These are phyloP conservation scores for Alternaria triticimaculans DNA, from an alignment of 2,329 filamentous ascomycete species.

Conservation along the genomic window DNA sequence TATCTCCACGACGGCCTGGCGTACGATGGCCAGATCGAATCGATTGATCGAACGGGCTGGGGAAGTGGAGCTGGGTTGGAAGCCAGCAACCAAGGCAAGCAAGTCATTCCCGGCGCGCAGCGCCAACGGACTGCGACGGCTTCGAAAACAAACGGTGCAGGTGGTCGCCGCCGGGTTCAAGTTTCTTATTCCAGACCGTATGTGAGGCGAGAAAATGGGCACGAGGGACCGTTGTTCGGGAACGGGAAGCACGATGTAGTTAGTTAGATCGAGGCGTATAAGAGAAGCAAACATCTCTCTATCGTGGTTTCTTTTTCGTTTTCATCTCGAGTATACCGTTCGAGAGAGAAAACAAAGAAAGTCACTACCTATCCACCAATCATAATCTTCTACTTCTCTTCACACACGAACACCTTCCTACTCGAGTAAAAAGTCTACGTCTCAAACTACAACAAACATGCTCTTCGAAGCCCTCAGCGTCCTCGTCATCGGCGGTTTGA, in stretches of 20 bases:
- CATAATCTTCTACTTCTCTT: background rate
- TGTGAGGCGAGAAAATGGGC: background rate
- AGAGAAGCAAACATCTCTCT: background rate
- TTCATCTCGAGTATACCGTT: background rate
- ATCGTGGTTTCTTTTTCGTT: background rate
- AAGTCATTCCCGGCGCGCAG: background rate
- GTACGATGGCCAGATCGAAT: background rate
- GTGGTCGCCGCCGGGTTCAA: background rate
- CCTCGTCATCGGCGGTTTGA: constrained; percentile 36
- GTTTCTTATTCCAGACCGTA: background rate
- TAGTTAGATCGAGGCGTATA: background rate
- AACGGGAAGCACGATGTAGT: background rate
- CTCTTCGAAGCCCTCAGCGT: constrained; percentile 32
- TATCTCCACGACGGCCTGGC: background rate
- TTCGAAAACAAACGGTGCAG: background rate
- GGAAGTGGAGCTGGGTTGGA: background rate
- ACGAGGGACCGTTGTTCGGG: background rate
- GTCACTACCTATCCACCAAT: background rate
- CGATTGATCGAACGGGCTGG: background rate
- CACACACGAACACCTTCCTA: background rate
- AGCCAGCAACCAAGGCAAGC: background rate
- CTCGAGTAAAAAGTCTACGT: no score
- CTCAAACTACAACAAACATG: no score
- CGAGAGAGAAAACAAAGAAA: background rate
- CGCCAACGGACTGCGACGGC: background rate